Conservation (phyloP, 768 basidiomycete genomes). For the Neoboletus subvelutipes region DNA sequence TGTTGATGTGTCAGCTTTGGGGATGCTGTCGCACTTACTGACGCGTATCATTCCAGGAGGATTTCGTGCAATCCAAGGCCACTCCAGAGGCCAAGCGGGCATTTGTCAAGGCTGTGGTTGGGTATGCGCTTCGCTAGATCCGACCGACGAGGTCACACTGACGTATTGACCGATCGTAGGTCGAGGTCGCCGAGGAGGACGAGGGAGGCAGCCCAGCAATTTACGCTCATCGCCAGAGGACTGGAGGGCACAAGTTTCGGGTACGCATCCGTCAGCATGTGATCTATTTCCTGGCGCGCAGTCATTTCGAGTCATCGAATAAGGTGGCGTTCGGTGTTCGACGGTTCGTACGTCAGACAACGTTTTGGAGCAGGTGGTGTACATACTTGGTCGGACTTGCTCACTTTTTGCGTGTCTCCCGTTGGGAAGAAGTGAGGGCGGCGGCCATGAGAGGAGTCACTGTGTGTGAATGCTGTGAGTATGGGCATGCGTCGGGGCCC, state of each 20-base stretch:
- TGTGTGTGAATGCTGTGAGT: too few relatives aligned
- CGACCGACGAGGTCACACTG: background rate
- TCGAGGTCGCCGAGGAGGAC: conserved; percentile 72
- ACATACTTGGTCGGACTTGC: background rate
- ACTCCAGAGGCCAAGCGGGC: conserved; percentile 73
- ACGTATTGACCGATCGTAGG: conserved; percentile 35
- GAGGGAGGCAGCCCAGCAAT: conserved; percentile 83
- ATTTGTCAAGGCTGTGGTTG: conserved; percentile 68
- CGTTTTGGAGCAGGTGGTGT: background rate
- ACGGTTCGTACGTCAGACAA: background rate
- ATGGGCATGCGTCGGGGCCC: too few relatives aligned
- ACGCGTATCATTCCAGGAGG: conserved; percentile 45
- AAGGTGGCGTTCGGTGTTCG: background rate
- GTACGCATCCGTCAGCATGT: conserved; percentile 67
- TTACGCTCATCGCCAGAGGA: conserved; percentile 81
- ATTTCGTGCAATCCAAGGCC: conserved; percentile 74
- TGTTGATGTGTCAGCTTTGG: conserved; percentile 4
- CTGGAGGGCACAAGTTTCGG: conserved; percentile 86
- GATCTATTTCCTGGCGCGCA: conserved; percentile 3
- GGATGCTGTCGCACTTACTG: background rate
- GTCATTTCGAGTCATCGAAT: background rate
- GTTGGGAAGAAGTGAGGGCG: too few relatives aligned
- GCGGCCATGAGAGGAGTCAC: background rate
- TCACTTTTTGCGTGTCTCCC: background rate
- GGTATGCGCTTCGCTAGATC: conserved; percentile 41